Evolutionary conservation across 352 stramenopile genomes (phyloP).

Genomic region (Globisporangium polare): DNA sequence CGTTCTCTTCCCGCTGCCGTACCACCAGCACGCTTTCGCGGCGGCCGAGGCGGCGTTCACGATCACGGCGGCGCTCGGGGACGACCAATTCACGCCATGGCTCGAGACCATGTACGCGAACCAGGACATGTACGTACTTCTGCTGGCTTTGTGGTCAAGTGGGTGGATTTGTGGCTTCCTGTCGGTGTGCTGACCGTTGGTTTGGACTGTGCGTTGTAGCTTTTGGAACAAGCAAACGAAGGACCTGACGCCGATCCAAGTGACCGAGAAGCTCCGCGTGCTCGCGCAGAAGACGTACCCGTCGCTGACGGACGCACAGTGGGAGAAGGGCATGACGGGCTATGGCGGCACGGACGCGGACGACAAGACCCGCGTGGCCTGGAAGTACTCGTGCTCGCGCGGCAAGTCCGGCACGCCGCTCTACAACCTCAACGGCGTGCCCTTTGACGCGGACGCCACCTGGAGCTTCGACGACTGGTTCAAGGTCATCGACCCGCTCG

Average conservation of each 20-base stretch:
- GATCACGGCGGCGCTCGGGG: slow-evolving; percentile 54
- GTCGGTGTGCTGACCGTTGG: background rate
- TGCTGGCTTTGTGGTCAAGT: background rate
- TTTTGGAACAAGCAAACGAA: slow-evolving; percentile 85
- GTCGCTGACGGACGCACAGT: slow-evolving; percentile 53
- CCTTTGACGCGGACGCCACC: slow-evolving; percentile 45
- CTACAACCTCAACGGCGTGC: slow-evolving; percentile 79
- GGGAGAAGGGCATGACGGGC: slow-evolving; percentile 67
- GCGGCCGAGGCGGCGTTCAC: slow-evolving; percentile 60
- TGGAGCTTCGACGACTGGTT: slow-evolving; percentile 55
- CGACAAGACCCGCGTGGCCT: slow-evolving; percentile 48
- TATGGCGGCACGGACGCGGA: slow-evolving; percentile 73
- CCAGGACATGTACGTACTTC: slow-evolving; percentile 53
- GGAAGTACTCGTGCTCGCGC: slow-evolving; percentile 82
- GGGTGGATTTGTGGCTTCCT: background rate
- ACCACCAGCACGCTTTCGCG: slow-evolving; percentile 74
- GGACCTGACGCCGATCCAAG: slow-evolving; percentile 64
- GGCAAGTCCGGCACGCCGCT: slow-evolving; percentile 69
- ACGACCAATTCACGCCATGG: slow-evolving; percentile 58
- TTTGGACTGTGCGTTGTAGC: no score
- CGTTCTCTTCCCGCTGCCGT: slow-evolving; percentile 74
- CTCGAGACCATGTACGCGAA: slow-evolving; percentile 78
- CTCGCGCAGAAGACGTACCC: slow-evolving; percentile 71
- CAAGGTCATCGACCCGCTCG: slow-evolving; percentile 42
- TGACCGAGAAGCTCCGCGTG: slow-evolving; percentile 48